Percentiles rank a stretch among this genome's conserved stretches.
Conservation (phyloP, 2,329 filamentous ascomycete genomes). For the Tothia fuscella region DNA sequence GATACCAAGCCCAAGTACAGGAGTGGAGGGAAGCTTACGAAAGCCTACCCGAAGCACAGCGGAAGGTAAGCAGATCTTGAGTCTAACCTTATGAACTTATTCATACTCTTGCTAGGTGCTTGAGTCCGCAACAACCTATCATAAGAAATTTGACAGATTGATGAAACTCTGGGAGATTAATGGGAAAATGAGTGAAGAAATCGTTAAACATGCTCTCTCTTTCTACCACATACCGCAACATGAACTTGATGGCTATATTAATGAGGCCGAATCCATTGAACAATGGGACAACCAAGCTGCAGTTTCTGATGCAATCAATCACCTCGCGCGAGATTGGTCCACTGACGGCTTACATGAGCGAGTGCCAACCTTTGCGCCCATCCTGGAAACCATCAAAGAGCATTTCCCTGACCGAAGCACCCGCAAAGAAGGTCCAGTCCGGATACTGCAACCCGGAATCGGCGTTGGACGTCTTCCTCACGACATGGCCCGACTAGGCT, state of each 20-base stretch:
- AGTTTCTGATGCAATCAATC: slow-evolving; percentile 7
- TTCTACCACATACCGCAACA: slow-evolving; percentile 2
- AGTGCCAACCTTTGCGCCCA: slow-evolving; percentile 1
- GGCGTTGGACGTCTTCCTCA: slow-evolving; percentile 8
- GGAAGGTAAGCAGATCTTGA: not conserved
- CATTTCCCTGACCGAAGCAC: slow-evolving; percentile 4
- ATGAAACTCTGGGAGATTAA: slow-evolving; percentile 1
- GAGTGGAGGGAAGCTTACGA: slow-evolving; percentile 3
- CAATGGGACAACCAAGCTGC: slow-evolving; percentile 6
- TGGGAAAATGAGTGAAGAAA: not conserved
- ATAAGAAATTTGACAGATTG: not conserved
- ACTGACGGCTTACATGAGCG: slow-evolving; percentile 9
- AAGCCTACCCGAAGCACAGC: slow-evolving; percentile 2
- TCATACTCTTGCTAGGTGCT: not conserved
- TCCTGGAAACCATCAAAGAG: slow-evolving; percentile 7
- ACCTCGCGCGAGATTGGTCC: slow-evolving; percentile 10
- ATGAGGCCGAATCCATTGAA: not conserved
- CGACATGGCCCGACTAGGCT: slow-evolving; percentile 6
- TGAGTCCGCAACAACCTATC: slow-evolving; percentile 1
- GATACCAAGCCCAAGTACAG: not conserved
- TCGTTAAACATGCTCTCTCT: slow-evolving; percentile 1
- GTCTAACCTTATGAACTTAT: not conserved
- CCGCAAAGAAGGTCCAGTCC: slow-evolving; percentile 6
- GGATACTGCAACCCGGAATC: slow-evolving; percentile 5
- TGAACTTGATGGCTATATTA: slow-evolving; percentile 1